Evolutionary conservation across 2,329 filamentous ascomycete genomes (phyloP), one percentile per base, ranked within the genome.

Genomic region (Pezicula neosporulosa): DNA sequence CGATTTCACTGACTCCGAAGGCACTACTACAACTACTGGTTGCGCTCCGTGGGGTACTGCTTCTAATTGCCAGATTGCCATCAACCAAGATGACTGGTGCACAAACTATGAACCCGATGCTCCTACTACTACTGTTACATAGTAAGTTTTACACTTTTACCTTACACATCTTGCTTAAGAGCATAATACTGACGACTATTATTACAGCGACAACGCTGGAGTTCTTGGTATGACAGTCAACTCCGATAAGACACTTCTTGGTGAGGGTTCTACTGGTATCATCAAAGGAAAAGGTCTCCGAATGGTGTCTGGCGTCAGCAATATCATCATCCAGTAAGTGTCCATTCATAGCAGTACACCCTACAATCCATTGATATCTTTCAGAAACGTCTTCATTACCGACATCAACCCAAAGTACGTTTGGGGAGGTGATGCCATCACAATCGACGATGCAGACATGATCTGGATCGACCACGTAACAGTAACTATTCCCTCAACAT

Each of bases 351-450:
- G 7, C 9, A 10, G 6, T 6, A 42, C 18, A 19, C 2, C 10
- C 12, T 24, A 3, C 18, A 24, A 16, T 16, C 2, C 5, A 15
- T 39, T 39, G 9, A 39, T 19, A 47, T 21, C 24, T 44, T 15
- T 28, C 36, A 49, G 50, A 50, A 82, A 80, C 66, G 68, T 81
- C 50, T 72, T 76, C 48, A 73, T 82, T 61, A 80, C 77, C 47
- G 69, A 78, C 48, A 67, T 83, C 45, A 82, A 83, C 70, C 73
- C 78, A 15, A 61, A 77, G 63, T 79, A 81, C 60, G 77, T 83
- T 59, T 83, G 80, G 80, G 80, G 80, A 49, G 80, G 79, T 48
- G 80, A 82, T 62, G 80, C 75, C 37, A 79, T 83, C 62, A 79
- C 77, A 38, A 64, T 82, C 6, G 68, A 78, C 50, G 68, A 71